These are phyloP conservation scores for Evansstolkia leycettana DNA, from an alignment of 495 filamentous ascomycete species.

Conservation along the genomic window DNA sequence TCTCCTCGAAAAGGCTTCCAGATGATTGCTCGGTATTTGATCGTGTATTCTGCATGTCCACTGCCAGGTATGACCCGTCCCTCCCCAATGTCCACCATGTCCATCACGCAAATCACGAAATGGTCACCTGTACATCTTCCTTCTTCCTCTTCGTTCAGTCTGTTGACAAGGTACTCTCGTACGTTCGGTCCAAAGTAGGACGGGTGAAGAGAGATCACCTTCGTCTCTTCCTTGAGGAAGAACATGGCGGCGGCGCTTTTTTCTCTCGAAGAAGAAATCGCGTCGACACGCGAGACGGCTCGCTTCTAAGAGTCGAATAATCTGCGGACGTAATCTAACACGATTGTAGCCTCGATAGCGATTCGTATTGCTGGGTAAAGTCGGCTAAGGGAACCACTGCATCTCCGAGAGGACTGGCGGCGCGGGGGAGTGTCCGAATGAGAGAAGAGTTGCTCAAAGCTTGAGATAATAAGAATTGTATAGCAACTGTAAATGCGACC, in stretches of 20 bases:
- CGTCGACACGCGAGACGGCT: too few relatives aligned
- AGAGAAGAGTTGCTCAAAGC: too few relatives aligned
- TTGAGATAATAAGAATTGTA: too few relatives aligned
- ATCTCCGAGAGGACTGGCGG: background rate
- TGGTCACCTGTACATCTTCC: conserved; percentile 85
- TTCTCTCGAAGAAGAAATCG: too few relatives aligned
- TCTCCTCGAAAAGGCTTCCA: conserved; percentile 96
- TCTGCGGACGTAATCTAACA: too few relatives aligned
- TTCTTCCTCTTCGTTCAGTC: conserved; percentile 84
- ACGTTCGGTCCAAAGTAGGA: conserved; percentile 92
- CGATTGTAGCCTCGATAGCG: background rate
- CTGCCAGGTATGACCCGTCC: conserved; percentile 83
- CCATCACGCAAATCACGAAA: conserved; percentile 94
- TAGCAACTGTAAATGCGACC: background rate
- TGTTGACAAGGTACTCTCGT: conserved; percentile 72
- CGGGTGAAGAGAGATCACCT: conserved; percentile 83
- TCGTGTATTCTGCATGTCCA: conserved; percentile 85
- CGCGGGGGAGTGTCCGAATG: too few relatives aligned
- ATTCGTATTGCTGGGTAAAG: background rate
- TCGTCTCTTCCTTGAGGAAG: conserved; percentile 92
- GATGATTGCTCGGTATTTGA: conserved; percentile 88
- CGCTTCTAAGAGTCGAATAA: too few relatives aligned
- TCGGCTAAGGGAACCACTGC: background rate
- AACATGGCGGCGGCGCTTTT: too few relatives aligned
- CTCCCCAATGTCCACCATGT: conserved; percentile 82